phyloP scores from a whole-genome alignment of 2,329 filamentous ascomycete genomes.

The Aspergillus amoenus region DNA sequence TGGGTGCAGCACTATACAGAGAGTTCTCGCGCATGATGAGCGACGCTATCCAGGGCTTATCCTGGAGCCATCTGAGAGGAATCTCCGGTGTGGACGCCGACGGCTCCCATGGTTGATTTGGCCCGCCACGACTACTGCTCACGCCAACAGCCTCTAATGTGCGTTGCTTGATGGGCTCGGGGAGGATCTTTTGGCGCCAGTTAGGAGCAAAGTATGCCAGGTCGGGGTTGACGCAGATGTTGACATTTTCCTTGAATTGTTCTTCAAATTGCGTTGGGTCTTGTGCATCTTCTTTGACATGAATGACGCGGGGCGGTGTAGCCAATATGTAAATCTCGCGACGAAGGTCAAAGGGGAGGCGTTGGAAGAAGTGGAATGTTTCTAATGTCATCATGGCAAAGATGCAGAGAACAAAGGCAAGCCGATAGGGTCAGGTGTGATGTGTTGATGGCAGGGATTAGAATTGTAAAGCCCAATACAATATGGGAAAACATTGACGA shows the following conservation, averaged over 20 bases:
- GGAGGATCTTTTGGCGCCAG: background rate
- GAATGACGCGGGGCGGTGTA: constrained; percentile 1
- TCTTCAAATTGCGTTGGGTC: background rate
- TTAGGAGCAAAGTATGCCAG: constrained; percentile 1
- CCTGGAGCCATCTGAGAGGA: background rate
- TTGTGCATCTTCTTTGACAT: background rate
- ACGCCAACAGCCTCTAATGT: background rate
- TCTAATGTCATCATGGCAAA: background rate
- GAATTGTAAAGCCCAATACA: background rate
- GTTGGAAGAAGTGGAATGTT: background rate
- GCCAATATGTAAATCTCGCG: constrained; percentile 3
- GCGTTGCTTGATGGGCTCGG: background rate
- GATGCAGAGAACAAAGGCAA: background rate
- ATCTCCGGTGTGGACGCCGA: constrained; percentile 1
- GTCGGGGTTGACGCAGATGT: background rate
- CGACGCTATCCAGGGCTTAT: background rate
- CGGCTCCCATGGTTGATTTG: background rate
- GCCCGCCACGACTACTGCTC: background rate
- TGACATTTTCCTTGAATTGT: background rate
- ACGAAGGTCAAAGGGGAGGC: constrained; percentile 1
- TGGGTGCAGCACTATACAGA: background rate
- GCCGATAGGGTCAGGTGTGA: background rate
- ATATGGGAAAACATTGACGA: background rate
- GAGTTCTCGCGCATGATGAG: background rate
- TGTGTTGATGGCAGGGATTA: background rate